Percentiles rank a stretch among this genome's conserved stretches.
Conservation (phyloP, 2,329 filamentous ascomycete species). For the Lasiodiplodia sp. region DNA sequence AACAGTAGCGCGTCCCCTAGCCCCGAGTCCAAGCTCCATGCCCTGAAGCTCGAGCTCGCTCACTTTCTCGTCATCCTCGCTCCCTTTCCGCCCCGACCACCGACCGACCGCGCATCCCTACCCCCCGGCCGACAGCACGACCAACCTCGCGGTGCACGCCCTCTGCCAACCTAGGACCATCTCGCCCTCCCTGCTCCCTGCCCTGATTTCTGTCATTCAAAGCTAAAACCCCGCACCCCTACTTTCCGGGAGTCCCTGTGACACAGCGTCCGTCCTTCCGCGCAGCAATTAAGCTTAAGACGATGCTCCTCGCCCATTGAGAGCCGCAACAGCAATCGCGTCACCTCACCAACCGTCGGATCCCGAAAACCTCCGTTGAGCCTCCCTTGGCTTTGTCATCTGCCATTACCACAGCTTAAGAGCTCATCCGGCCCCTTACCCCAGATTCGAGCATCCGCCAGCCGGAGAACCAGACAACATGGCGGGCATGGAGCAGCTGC, state of each 20-base stretch:
- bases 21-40: slow-evolving; percentile 26
- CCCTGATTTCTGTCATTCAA: background rate
- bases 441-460: background rate
- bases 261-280: slow-evolving; percentile 1
- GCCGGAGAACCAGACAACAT: slow-evolving; percentile 55
- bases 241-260: background rate
- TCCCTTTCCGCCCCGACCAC: slow-evolving; percentile 24
- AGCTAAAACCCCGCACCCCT: slow-evolving; percentile 13
- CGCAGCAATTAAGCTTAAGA: slow-evolving; percentile 19
- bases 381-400: background rate
- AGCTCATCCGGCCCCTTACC: background rate
- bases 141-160: slow-evolving; percentile 21
- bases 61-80: slow-evolving; percentile 13
- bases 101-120: slow-evolving; percentile 26
- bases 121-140: slow-evolving; percentile 22
- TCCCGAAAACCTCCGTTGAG: background rate
- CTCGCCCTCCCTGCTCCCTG: slow-evolving; percentile 22
- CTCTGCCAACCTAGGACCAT: background rate
- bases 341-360: background rate
- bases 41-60: slow-evolving; percentile 13
- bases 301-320: slow-evolving; percentile 16
- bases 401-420: background rate
- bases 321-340: background rate
- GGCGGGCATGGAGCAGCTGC: slow-evolving; percentile 95
- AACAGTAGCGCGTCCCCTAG: slow-evolving; percentile 18